A percentile compares a stretch with the other conserved stretches of the same genome.
Conservation (phyloP, 2,329 filamentous ascomycete species). For the Teratosphaeria gauchensis region DNA sequence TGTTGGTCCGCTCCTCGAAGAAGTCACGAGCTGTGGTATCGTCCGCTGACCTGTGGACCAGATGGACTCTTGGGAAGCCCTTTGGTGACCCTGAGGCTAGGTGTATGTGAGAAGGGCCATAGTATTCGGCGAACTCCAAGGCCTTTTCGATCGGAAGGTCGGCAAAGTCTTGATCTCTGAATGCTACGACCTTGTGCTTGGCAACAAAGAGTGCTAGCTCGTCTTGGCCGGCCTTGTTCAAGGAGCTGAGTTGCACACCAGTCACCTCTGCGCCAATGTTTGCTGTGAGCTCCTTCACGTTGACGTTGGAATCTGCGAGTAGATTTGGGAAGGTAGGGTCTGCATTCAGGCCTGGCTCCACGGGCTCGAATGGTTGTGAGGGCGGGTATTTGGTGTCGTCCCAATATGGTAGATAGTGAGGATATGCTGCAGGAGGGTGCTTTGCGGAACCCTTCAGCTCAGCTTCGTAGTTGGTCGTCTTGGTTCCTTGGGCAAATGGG, state of each 20-base stretch:
- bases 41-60: conserved; percentile 63
- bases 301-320: conserved; percentile 44
- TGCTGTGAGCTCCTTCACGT: conserved; percentile 56
- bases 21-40: conserved; percentile 53
- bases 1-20: conserved; percentile 62
- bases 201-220: conserved; percentile 68
- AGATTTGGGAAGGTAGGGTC: conserved; percentile 61
- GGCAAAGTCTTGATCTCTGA: conserved; percentile 60
- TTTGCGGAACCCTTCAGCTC: conserved; percentile 46
- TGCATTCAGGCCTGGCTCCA: conserved; percentile 67
- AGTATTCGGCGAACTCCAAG: conserved; percentile 62
- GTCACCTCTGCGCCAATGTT: conserved; percentile 63
- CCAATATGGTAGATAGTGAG: conserved; percentile 46
- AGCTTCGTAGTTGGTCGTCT: conserved; percentile 37
- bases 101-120: conserved; percentile 73
- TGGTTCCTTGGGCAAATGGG: conserved; percentile 33
- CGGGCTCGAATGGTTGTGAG: conserved; percentile 59
- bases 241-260: conserved; percentile 60
- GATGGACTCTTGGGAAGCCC: conserved; percentile 64
- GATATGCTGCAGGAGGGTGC: conserved; percentile 52
- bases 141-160: conserved; percentile 60
- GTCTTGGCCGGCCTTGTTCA: conserved; percentile 61
- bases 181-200: conserved; percentile 67
- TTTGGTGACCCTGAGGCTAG: conserved; percentile 67
- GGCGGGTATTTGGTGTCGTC: conserved; percentile 46